Conservation (phyloP, 2,329 filamentous ascomycete species). For the Fusarium armeniacum region DNA sequence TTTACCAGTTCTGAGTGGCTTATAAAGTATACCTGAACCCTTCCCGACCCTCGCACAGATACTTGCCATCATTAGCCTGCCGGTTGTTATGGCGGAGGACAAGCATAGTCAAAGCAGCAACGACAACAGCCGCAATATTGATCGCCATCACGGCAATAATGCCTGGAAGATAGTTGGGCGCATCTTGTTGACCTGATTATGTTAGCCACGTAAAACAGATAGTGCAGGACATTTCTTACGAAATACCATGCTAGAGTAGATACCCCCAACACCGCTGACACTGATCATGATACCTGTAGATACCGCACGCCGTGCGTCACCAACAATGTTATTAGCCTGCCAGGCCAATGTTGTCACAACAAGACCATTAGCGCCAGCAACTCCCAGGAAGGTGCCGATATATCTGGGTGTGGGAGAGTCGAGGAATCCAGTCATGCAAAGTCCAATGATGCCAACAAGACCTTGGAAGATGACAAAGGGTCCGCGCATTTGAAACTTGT, state of each 20-base stretch:
- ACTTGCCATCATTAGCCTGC: constrained; percentile 1
- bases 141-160: constrained; percentile 34
- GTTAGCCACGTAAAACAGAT: rapidly evolving
- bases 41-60: constrained; percentile 5
- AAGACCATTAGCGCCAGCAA: constrained; percentile 24
- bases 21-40: constrained; percentile 32
- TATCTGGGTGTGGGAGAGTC: constrained; percentile 28
- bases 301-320: constrained; percentile 29
- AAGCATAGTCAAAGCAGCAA: constrained; percentile 24
- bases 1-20: rapidly evolving
- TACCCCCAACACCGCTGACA: constrained; percentile 33
- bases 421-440: constrained; percentile 34
- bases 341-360: constrained; percentile 29
- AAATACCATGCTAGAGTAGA: constrained; percentile 40
- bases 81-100: constrained; percentile 14
- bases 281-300: constrained; percentile 36
- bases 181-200: constrained; percentile 19
- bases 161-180: constrained; percentile 30
- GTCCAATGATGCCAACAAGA: constrained; percentile 25
- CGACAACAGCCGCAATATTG: constrained; percentile 22
- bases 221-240: not conserved
- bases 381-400: constrained; percentile 26
- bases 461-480: constrained; percentile 38
- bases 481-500: constrained; percentile 23
- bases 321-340: constrained; percentile 39